Conservation (phyloP, 768 basidiomycete genomes). For the Lepiota venenata region DNA sequence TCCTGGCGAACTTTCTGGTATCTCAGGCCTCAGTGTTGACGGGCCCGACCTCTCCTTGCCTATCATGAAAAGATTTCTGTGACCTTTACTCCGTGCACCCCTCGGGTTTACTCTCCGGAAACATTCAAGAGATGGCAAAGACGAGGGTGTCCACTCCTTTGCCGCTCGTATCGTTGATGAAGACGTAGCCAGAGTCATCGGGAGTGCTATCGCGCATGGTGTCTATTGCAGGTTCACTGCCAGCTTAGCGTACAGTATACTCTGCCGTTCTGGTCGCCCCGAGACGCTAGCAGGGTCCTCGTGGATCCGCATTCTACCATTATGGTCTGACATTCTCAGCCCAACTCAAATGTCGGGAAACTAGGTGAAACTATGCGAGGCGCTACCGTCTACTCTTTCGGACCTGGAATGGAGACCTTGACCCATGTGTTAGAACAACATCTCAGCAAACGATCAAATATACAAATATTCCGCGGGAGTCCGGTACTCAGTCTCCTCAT, state of each 20-base stretch:
- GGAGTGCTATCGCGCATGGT: slow-evolving; percentile 85
- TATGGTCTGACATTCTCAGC: not conserved
- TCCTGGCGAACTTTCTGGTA: slow-evolving; percentile 19
- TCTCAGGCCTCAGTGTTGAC: slow-evolving; percentile 47
- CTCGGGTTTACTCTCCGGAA: slow-evolving; percentile 58
- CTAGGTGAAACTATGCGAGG: slow-evolving; percentile 44
- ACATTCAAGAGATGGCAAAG: slow-evolving; percentile 35
- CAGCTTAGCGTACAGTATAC: slow-evolving; percentile 71
- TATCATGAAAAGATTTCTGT: slow-evolving; percentile 22
- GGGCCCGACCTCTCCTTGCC: slow-evolving; percentile 36
- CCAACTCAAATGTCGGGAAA: slow-evolving; percentile 35
- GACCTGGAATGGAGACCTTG: slow-evolving; percentile 70
- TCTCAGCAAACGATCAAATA: slow-evolving; percentile 48
- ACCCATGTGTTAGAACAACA: slow-evolving; percentile 48
- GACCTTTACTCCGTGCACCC: slow-evolving; percentile 38
- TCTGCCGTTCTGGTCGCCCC: slow-evolving; percentile 6
- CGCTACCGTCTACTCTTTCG: slow-evolving; percentile 81
- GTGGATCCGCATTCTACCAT: not conserved
- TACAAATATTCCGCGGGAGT: slow-evolving; percentile 49
- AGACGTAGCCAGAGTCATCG: slow-evolving; percentile 67
- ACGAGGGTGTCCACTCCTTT: slow-evolving; percentile 83
- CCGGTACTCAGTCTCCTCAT: slow-evolving; percentile 32
- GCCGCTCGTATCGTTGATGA: slow-evolving; percentile 71
- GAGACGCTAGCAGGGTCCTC: slow-evolving; percentile 28
- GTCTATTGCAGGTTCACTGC: slow-evolving; percentile 84